A percentile compares a stretch with the other conserved stretches of the same genome.
Evolutionary conservation across 2,329 filamentous ascomycete species (phyloP).

Genomic region (Talaromyces sp.): DNA sequence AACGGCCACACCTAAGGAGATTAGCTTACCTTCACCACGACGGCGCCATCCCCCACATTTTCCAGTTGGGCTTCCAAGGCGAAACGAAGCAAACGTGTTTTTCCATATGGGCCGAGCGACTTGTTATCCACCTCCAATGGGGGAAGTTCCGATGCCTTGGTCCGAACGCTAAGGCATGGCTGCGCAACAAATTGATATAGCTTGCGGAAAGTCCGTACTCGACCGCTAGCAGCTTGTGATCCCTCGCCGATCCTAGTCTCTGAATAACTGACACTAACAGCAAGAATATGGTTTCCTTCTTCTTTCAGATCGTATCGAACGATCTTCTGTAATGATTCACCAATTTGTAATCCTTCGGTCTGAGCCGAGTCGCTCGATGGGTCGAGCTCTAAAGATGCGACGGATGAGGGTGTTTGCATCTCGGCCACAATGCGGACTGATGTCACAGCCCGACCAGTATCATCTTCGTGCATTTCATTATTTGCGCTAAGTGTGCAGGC

Average conservation of each 20-base stretch:
- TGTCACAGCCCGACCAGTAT: constrained; percentile 58
- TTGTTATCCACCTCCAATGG: constrained; percentile 50
- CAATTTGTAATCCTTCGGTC: constrained; percentile 41
- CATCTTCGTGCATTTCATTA: constrained; percentile 66
- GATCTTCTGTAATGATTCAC: constrained; percentile 75
- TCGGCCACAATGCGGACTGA: constrained; percentile 84
- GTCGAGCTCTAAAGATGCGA: constrained; percentile 63
- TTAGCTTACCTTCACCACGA: constrained; percentile 69
- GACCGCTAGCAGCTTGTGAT: constrained; percentile 55
- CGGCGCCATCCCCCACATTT: constrained; percentile 83
- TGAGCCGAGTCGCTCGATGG: constrained; percentile 52
- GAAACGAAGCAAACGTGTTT: constrained; percentile 56
- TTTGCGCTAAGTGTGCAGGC: constrained; percentile 95
- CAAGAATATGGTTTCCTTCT: constrained; percentile 89
- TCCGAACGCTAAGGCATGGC: constrained; percentile 83
- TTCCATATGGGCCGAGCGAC: constrained; percentile 48
- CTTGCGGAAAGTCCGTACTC: constrained; percentile 86
- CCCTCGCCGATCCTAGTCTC: constrained; percentile 66
- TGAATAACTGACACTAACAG: constrained; percentile 91
- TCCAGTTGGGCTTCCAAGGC: constrained; percentile 92
- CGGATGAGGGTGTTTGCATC: constrained; percentile 87
- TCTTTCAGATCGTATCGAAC: constrained; percentile 88
- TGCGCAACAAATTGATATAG: constrained; percentile 96
- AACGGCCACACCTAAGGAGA: not conserved
- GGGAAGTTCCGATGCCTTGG: constrained; percentile 73